phyloP scores from a whole-genome alignment of 257 asterid genomes.

The Salvia hispanica region DNA sequence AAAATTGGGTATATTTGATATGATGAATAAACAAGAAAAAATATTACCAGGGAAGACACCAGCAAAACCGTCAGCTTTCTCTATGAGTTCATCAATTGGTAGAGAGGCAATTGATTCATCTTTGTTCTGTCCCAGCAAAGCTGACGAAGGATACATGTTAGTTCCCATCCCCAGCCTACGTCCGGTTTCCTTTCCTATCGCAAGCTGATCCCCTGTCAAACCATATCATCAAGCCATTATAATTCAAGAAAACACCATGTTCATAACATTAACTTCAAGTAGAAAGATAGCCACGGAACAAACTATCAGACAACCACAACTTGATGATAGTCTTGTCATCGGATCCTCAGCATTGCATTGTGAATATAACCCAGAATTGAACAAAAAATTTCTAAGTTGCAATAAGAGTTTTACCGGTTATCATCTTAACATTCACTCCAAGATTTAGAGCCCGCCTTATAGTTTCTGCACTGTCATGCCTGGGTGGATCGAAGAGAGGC shows the following conservation, averaged over 20 bases:
- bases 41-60: slow-evolving; percentile 93
- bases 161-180: slow-evolving; percentile 99
- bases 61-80: slow-evolving; percentile 98
- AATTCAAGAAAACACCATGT: neutral
- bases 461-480: slow-evolving; percentile 95
- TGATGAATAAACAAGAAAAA: slow-evolving; percentile 7
- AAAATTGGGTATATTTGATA: neutral
- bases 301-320: no score
- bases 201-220: slow-evolving; percentile 89
- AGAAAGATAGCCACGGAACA: no score
- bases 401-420: slow-evolving; percentile 55
- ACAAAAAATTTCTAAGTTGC: neutral
- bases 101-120: slow-evolving; percentile 91
- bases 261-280: neutral
- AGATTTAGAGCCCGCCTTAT: slow-evolving; percentile 83
- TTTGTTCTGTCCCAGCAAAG: slow-evolving; percentile 91
- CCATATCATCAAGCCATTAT: slow-evolving; percentile 17
- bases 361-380: neutral
- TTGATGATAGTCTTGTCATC: no score
- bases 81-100: slow-evolving; percentile 95
- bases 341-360: no score
- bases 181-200: slow-evolving; percentile 97
- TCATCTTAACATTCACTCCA: slow-evolving; percentile 94
- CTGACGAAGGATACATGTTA: slow-evolving; percentile 97
- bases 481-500: slow-evolving; percentile 96